phyloP scores from a whole-genome alignment of 331 rosid genomes.

The Phaseolus coccineus region DNA sequence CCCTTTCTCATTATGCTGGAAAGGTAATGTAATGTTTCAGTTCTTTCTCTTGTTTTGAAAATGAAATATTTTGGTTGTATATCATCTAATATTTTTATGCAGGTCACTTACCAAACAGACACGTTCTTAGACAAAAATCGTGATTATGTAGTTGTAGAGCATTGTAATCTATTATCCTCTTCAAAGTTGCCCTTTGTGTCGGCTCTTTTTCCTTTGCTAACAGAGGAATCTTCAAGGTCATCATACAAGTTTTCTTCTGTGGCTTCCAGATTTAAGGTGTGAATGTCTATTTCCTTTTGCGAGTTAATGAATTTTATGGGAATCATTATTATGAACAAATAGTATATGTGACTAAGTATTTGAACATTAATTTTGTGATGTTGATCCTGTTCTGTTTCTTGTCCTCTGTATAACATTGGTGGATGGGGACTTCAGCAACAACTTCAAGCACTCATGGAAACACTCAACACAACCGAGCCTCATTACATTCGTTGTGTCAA shows the following conservation, averaged over 20 bases:
- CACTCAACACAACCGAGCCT: slow-evolving; percentile 80
- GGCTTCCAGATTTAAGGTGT: slow-evolving; percentile 87
- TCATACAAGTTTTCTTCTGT: slow-evolving; percentile 92
- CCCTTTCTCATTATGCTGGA: slow-evolving; percentile 90
- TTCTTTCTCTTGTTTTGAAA: slow-evolving; percentile 16
- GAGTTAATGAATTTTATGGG: slow-evolving; percentile 28
- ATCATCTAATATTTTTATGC: slow-evolving; percentile 37
- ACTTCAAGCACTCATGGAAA: slow-evolving; percentile 93
- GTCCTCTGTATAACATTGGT: slow-evolving; percentile 16
- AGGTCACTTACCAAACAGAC: slow-evolving; percentile 91
- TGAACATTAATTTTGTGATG: slow-evolving; percentile 36
- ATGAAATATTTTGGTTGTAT: slow-evolving; percentile 28
- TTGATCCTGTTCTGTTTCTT: slow-evolving; percentile 15
- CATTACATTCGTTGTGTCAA: slow-evolving; percentile 91
- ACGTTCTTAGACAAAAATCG: slow-evolving; percentile 86
- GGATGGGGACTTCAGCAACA: slow-evolving; percentile 67
- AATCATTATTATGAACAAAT: slow-evolving; percentile 1
- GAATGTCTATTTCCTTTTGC: slow-evolving; percentile 27
- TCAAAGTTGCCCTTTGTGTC: slow-evolving; percentile 76
- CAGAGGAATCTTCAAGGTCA: slow-evolving; percentile 84
- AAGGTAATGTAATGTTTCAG: slow-evolving; percentile 58
- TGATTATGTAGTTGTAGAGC: slow-evolving; percentile 89
- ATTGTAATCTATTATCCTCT: slow-evolving; percentile 81
- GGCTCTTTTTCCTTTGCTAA: slow-evolving; percentile 66
- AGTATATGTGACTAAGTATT: slow-evolving; percentile 8